Base-by-base conservation (phyloP, 1,139 yeast species). In the Yamadazyma aaseri region DNA sequence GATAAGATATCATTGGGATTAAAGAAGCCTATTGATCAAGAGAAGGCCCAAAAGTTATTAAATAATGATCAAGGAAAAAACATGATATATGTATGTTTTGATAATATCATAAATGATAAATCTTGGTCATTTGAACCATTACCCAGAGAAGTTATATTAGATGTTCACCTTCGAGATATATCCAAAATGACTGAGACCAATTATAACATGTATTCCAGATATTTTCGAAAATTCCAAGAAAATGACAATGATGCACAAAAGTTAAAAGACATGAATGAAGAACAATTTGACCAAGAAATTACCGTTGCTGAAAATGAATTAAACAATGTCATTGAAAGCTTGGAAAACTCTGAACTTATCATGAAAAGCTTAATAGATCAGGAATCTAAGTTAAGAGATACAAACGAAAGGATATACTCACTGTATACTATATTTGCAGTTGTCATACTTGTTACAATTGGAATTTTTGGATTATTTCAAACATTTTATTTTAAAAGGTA, bases 81-180 rank as follows among this genome's bases (percentile, higher is more conserved):
- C 3, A 46, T 55, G 25, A 55, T 69, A 14, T 57, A 65, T 41
- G 52, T 70, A 17, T 70, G 76, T 45, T 68, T 69, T 46, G 73
- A 70, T 47, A 70, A 70, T 42, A 38, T 68, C 22, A 69, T 60
- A 47, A 49, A 49, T 32, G 76, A 70, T 45, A 61, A 61, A 42
- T 63, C 71, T 10, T 70, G 74, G 74, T 58, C 71, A 15, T 70
- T 66, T 45, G 47, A 51, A 14, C 68, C 72, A 5, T 39, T 42
- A 22, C 28, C 47, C 3, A 52, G 55, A 28, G 73, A 70, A 30
- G 51, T 70, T 13, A 62, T 62, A 38, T 34, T 69, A 24, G 46
- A 38, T 10, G 71, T 69, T 11, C 60, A 61, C 32, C 58, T 69
- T 35, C 58, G 66, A 40, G 62, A 62, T 41, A 55, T 59, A 41